A percentile compares a stretch with the other conserved stretches of the same genome.
Evolutionary conservation across 208 protist species (phyloP).

Genomic region (Acanthamoeba castellanii): DNA sequence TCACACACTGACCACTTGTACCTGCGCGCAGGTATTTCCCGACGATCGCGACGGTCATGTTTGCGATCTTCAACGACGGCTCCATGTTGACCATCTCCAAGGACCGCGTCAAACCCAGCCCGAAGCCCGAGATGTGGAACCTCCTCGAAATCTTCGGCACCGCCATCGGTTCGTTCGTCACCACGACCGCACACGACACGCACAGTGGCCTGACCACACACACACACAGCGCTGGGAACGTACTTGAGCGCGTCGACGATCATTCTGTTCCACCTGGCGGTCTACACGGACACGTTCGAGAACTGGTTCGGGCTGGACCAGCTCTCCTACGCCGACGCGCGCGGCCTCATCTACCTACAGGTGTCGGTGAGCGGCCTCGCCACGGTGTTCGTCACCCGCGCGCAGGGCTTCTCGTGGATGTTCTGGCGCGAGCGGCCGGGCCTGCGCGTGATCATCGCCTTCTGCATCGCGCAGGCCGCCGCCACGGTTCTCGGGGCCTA

Average conservation of each 20-base stretch:
- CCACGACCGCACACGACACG: too few relatives aligned
- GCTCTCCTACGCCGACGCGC: slow-evolving; percentile 73
- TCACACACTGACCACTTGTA: too few relatives aligned
- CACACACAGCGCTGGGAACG: slow-evolving; percentile 70
- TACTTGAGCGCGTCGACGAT: slow-evolving; percentile 86
- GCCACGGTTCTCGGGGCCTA: slow-evolving; percentile 84
- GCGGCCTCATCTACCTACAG: slow-evolving; percentile 87
- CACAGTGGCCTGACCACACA: not conserved
- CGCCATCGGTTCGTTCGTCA: slow-evolving; percentile 56
- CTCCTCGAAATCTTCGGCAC: slow-evolving; percentile 82
- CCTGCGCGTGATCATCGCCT: slow-evolving; percentile 81
- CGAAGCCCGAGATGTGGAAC: slow-evolving; percentile 83
- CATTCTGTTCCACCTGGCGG: slow-evolving; percentile 81
- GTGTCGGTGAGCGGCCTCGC: slow-evolving; percentile 83
- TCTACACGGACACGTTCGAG: slow-evolving; percentile 65
- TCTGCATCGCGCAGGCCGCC: slow-evolving; percentile 82
- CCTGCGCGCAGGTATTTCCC: slow-evolving; percentile 75
- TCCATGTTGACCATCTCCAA: slow-evolving; percentile 88
- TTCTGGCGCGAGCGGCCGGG: slow-evolving; percentile 81
- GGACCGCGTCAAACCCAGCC: slow-evolving; percentile 84
- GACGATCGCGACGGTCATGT: slow-evolving; percentile 83
- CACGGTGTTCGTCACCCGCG: slow-evolving; percentile 85
- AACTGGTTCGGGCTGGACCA: slow-evolving; percentile 41
- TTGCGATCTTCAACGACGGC: slow-evolving; percentile 89
- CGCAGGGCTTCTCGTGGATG: slow-evolving; percentile 80